These are phyloP conservation scores for Sporothrix pallida DNA, from an alignment of 2,329 filamentous ascomycete genomes.

Conservation along the genomic window DNA sequence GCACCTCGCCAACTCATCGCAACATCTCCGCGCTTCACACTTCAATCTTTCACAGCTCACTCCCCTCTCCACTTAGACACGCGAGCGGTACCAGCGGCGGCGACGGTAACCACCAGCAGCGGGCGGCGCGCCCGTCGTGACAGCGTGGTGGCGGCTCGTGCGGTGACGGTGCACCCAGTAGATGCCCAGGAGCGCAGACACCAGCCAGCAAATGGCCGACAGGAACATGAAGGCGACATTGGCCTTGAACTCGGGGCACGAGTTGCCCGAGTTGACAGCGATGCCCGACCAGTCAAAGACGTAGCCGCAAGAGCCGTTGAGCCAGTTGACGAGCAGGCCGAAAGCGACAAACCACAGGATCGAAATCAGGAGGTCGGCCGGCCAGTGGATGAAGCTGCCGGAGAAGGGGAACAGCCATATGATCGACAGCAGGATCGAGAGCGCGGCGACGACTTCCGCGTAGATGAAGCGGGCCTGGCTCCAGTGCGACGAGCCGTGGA, in stretches of 20 bases:
- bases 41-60: neutral
- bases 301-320: constrained; percentile 58
- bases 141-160: constrained; percentile 28
- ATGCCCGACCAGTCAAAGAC: constrained; percentile 67
- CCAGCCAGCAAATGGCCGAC: constrained; percentile 73
- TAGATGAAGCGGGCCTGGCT: constrained; percentile 73
- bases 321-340: constrained; percentile 65
- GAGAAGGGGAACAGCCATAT: constrained; percentile 76
- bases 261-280: constrained; percentile 51
- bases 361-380: constrained; percentile 71
- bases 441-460: constrained; percentile 70
- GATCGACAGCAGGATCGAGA: constrained; percentile 71
- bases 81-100: constrained; percentile 50
- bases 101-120: constrained; percentile 34
- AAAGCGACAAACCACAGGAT: constrained; percentile 73
- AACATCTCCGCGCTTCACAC: neutral
- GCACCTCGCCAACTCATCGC: too few species aligned
- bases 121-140: neutral
- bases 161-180: constrained; percentile 58
- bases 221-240: constrained; percentile 74
- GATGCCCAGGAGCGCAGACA: constrained; percentile 63
- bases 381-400: constrained; percentile 71
- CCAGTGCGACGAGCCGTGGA: constrained; percentile 56
- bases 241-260: constrained; percentile 74
- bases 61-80: constrained; percentile 45